Base-by-base conservation (phyloP, 1,284 basidiomycete species). In the Meripilus lineatus region DNA sequence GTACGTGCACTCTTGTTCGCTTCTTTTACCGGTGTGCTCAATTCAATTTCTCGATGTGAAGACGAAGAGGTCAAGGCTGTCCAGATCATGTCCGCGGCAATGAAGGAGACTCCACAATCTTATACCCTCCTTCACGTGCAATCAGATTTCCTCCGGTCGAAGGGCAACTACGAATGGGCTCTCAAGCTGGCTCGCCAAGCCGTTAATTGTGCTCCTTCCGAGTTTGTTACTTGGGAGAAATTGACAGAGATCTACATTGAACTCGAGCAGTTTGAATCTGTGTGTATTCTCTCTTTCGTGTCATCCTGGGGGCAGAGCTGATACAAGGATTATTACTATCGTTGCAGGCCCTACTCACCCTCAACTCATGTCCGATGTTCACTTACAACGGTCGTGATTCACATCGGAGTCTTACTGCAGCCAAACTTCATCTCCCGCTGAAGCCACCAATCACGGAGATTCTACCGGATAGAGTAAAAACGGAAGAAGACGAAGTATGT, bases 281-380 rank as follows among this genome's bases (percentile, higher is more conserved):
- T 77, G 47, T 42, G 72, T 58, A 13, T 14, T 3, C 13, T 7
- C 15, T 11, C 6, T n/a, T n/a, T n/a, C n/a, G n/a, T n/a, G n/a
- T n/a, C n/a, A n/a, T n/a, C n/a, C n/a, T n/a, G n/a, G n/a, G n/a
- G n/a, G n/a, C n/a, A n/a, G n/a, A n/a, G n/a, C n/a, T 40, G 14
- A 35, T 38, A n/a, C 5, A 13, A 13, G n/a, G 13, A 15, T 14
- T 34, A 23, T 32, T n/a, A 33, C n/a, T n/a, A n/a, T n/a, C n/a
- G n/a, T n/a, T 37, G 14, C 45, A 78, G 75, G 93, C 95, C 0
- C 71, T 99, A 11, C 75, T 98, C 32, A 98, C 95, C 1, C 79
- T 99, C 48, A 99, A 99, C 62, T 98, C 95, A 30, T 99, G 96
- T 69, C 95, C 95, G 1, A 99, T 99, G 95, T 99, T 99, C 67